Percentiles rank a stretch among this genome's conserved stretches.
phyloP scores from a whole-genome alignment of 441 rosid genomes.

The Metrosideros polymorpha region DNA sequence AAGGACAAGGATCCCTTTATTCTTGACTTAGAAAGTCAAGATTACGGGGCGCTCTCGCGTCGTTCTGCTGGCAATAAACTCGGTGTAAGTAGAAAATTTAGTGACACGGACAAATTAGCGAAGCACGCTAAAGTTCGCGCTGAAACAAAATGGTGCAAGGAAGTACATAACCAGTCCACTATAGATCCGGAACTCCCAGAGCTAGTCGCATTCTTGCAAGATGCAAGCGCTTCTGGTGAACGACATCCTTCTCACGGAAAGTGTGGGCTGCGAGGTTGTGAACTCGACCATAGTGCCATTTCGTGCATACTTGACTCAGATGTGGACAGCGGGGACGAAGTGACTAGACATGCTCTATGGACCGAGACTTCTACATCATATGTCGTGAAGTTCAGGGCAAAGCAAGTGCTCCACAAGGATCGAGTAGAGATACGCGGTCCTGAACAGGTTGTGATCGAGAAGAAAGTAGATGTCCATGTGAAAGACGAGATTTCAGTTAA shows the following conservation, averaged over 20 bases:
- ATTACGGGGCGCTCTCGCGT: neutral
- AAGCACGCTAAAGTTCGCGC: neutral
- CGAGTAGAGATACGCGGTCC: neutral
- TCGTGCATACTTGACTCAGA: neutral
- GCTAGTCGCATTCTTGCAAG: slow-evolving; percentile 20
- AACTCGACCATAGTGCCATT: neutral
- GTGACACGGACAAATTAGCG: neutral
- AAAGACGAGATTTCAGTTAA: neutral
- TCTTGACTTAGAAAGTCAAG: neutral
- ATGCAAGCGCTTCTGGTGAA: slow-evolving; percentile 5
- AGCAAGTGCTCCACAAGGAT: neutral
- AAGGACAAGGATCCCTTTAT: neutral
- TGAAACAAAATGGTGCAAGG: slow-evolving; percentile 1
- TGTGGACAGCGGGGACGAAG: neutral
- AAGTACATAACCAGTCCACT: neutral
- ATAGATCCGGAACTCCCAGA: slow-evolving; percentile 11
- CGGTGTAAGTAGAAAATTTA: neutral
- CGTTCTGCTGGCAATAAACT: neutral
- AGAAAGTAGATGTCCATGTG: neutral
- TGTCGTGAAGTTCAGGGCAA: neutral
- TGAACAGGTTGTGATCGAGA: neutral
- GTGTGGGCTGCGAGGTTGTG: neutral
- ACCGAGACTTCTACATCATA: neutral
- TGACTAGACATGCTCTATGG: neutral
- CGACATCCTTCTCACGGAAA: slow-evolving; percentile 3